Evolutionary conservation across 139 green algal genomes (phyloP), one percentile per base, ranked within the genome.

Genomic region (Chlorella vulgaris): DNA sequence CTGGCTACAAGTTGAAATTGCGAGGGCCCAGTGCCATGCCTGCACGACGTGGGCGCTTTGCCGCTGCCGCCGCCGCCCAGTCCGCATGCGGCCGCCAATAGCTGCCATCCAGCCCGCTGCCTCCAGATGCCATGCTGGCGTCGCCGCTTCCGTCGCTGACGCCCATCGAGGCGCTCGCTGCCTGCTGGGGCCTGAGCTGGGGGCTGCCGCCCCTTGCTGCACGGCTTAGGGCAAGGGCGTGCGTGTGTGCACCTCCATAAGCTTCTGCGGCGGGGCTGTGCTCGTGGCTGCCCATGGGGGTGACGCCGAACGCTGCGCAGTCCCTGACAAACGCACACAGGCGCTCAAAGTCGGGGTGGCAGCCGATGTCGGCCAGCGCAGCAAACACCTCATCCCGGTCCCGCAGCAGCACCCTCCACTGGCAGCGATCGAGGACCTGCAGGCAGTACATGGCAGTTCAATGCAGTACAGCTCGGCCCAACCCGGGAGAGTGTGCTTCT

Each of bases 381-480:
- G 28, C 3, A 7, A 79, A 21, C 35, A 79, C 19, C 36, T 79
- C 73, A 39, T 31, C 1, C 15, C 1, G 3, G 40, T 71, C 58
- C 8, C 28, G 58, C 58, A 70, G 74, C 74, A 73, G 58, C 39
- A 81, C 58, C 18, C 74, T 58, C 60, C 58, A 81, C 31, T 38
- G 42, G 40, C 39, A 70, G 74, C 74, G 58, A 40, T 69, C 13
- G 38, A 81, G 74, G n/a, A 81, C 29, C 73, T 79, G 53, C 36
- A 31, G 7, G 40, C 1, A 40, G 26, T 0, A 28, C 8, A 4
- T 6, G 40, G 28, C 47, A 29, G 43, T 0, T 31, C 60, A 8
- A 29, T 33, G n/a, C n/a, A n/a, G n/a, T n/a, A n/a, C n/a, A n/a
- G n/a, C n/a, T n/a, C n/a, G n/a, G n/a, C n/a, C n/a, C n/a, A 18